These are phyloP conservation scores for Ophioceras dolichostomum DNA, from an alignment of 2,329 filamentous ascomycete species.

Conservation along the genomic window DNA sequence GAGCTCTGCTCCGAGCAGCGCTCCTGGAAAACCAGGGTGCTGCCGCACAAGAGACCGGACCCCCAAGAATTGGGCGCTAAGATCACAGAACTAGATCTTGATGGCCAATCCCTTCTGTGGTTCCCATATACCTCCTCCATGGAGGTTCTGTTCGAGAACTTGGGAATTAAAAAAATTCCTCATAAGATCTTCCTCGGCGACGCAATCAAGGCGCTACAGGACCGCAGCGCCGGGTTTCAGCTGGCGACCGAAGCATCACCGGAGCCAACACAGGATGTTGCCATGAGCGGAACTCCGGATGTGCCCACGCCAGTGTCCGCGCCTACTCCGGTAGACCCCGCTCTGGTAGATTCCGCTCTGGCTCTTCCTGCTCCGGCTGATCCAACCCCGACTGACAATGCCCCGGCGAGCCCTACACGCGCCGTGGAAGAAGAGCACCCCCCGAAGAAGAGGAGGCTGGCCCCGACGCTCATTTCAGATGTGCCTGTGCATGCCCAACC, in stretches of 20 bases:
- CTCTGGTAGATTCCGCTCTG: too few species aligned
- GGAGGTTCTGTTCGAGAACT: slow-evolving; percentile 34
- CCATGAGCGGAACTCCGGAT: too few species aligned
- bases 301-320: too few species aligned
- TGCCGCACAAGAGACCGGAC: slow-evolving; percentile 34
- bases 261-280: too few species aligned
- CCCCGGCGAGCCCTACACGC: too few species aligned
- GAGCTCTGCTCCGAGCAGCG: slow-evolving; percentile 47
- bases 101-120: slow-evolving; percentile 52
- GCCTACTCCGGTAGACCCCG: too few species aligned
- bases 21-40: slow-evolving; percentile 33
- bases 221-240: slow-evolving; percentile 36
- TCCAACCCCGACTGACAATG: too few species aligned
- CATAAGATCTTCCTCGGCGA: slow-evolving; percentile 45
- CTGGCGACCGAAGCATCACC: too few species aligned
- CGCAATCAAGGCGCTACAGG: slow-evolving; percentile 44
- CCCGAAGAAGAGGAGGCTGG: slow-evolving; percentile 16
- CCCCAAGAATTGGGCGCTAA: slow-evolving; percentile 34
- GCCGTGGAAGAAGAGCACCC: slow-evolving; percentile 9
- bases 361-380: too few species aligned
- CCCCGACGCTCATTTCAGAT: slow-evolving; percentile 10
- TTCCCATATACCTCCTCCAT: slow-evolving; percentile 34
- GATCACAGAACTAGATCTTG: slow-evolving; percentile 50
- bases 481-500: neutral
- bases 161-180: slow-evolving; percentile 44